Base-by-base conservation (phyloP, 805 yeast genomes). In the Saturnispora quitensis region DNA sequence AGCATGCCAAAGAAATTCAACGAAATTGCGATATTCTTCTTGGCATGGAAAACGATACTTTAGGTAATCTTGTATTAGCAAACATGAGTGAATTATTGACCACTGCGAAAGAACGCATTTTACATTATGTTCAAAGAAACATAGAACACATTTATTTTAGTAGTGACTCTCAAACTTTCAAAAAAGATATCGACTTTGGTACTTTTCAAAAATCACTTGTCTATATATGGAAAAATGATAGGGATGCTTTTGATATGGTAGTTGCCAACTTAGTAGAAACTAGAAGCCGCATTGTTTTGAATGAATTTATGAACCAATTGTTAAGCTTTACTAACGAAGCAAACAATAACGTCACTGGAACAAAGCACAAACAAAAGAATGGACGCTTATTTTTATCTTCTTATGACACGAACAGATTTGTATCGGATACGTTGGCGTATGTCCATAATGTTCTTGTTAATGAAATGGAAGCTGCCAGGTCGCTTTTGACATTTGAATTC, bases 351-450 rank as follows among this genome's bases (percentile, higher is more conserved):
- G 18, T 33, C 46, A 24, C 6, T 40, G 40, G 47, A 50, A 22
- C 52, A 36, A 52, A 56, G 22, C 58, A 28, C 40, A 59, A 48
- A 45, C 86, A 89, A 0, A 72, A 18, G 10, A 22, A 22, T 15
- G 45, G 45, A 7, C 27, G 48, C 31, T 40, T 88, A 22, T 75
- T 80, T 31, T 68, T 84, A 43, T 77, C 84, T 8, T 83, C 86
- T 0, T 85, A 85, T 63, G 96, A 91, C 63, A 86, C 97, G 1
- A 72, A 82, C 25, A 73, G 96, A 51, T 90, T 82, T 56, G 72
- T 88, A 17, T 95, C 97, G 25, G 97, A 89, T 63, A 74, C 93
- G 33, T 69, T 93, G 38, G 98, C 98, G 0, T 86, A 86, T 71
- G 75, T 89, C 2, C 97, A 93, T 63, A 79, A 90, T 1, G 75